A percentile compares a stretch with the other conserved stretches of the same genome.
phyloP scores from a whole-genome alignment of 2,329 filamentous ascomycete genomes.

The Penicillium vulpinum region DNA sequence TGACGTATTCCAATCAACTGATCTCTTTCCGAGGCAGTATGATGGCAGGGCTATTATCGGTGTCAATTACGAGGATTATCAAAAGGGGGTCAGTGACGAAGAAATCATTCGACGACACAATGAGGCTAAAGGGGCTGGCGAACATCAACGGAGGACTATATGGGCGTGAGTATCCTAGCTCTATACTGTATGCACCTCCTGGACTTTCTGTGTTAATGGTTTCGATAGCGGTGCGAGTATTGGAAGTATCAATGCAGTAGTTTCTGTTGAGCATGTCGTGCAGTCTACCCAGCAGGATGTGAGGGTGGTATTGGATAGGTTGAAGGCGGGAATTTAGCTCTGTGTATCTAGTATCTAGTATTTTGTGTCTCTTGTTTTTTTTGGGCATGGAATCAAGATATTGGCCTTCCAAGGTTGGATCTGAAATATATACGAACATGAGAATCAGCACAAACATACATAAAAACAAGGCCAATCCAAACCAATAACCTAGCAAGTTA shows the following conservation, averaged over 20 bases:
- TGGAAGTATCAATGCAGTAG: slow-evolving; percentile 17
- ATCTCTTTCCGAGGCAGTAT: slow-evolving; percentile 22
- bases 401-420: too few species aligned
- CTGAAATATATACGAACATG: too few species aligned
- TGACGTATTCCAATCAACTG: slow-evolving; percentile 24
- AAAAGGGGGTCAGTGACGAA: slow-evolving; percentile 14
- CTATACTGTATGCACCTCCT: neutral
- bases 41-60: slow-evolving; percentile 22
- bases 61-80: slow-evolving; percentile 15
- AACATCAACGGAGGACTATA: slow-evolving; percentile 19
- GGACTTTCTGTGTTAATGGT: neutral
- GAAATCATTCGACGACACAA: slow-evolving; percentile 22
- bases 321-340: slow-evolving; percentile 3
- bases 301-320: slow-evolving; percentile 2
- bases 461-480: neutral
- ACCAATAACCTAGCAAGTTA: neutral
- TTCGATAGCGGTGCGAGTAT: slow-evolving; percentile 16
- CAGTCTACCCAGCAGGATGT: slow-evolving; percentile 10
- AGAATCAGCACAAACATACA: neutral
- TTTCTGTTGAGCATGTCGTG: slow-evolving; percentile 15
- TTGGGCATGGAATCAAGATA: neutral
- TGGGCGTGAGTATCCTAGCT: slow-evolving; percentile 19
- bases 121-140: slow-evolving; percentile 14
- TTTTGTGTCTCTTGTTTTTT: neutral
- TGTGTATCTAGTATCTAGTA: neutral